These are phyloP conservation scores for Nicotiana knightiana DNA, from an alignment of 257 asterid species.

Conservation along the genomic window DNA sequence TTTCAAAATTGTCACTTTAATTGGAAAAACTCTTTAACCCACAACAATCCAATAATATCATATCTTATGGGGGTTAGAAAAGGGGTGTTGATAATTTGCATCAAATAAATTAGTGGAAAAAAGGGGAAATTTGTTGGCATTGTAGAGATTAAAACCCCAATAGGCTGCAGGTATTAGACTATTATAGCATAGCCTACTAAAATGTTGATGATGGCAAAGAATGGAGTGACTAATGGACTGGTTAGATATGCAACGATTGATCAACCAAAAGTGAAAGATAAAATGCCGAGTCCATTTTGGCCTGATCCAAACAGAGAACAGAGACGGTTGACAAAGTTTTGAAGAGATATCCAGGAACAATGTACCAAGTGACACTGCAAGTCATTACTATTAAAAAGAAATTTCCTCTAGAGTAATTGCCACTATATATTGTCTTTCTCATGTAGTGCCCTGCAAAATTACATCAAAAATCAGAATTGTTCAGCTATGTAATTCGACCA, in stretches of 20 bases:
- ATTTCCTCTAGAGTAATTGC: conserved; percentile 30
- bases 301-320: conserved; percentile 49
- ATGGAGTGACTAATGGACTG: conserved; percentile 66
- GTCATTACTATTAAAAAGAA: conserved; percentile 53
- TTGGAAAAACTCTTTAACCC: no score
- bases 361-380: conserved; percentile 51
- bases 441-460: conserved; percentile 56
- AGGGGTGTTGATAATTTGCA: no score
- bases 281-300: no score
- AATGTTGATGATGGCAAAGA: conserved; percentile 54
- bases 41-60: no score
- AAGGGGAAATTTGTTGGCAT: no score
- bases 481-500: no score
- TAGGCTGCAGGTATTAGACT: conserved; percentile 47
- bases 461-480: not conserved
- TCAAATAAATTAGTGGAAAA: no score
- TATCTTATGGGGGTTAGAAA: no score
- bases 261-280: conserved; percentile 59
- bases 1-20: no score
- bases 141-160: conserved; percentile 63
- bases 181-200: conserved; percentile 36
- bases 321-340: conserved; percentile 34
- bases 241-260: conserved; percentile 34
- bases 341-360: conserved; percentile 54
- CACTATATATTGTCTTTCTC: conserved; percentile 35